phyloP scores from a whole-genome alignment of 2,329 filamentous ascomycete species.

The Cladosporium colombiae region DNA sequence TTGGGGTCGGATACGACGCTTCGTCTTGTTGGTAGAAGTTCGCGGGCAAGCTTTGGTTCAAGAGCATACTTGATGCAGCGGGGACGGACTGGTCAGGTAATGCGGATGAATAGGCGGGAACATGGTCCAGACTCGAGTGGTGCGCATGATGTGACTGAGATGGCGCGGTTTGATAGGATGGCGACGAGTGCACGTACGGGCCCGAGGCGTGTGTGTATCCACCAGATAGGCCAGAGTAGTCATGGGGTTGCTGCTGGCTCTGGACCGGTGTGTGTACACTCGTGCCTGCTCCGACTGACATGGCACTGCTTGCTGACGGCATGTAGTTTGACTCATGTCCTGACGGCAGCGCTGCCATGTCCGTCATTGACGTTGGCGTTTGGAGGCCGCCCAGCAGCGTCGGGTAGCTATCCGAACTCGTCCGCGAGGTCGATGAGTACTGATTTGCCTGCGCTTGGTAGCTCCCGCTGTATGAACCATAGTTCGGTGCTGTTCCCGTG shows the following conservation, averaged over 20 bases:
- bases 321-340: conserved; percentile 18
- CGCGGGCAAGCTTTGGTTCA: conserved; percentile 11
- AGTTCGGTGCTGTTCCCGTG: conserved; percentile 16
- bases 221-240: conserved; percentile 14
- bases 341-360: conserved; percentile 16
- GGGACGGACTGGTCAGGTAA: conserved; percentile 1
- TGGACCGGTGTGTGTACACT: conserved; percentile 17
- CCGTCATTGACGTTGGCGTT: conserved; percentile 20
- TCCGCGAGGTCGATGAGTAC: conserved; percentile 18
- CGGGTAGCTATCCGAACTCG: conserved; percentile 18
- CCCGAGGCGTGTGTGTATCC: conserved; percentile 15
- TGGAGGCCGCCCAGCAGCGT: conserved; percentile 17
- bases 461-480: conserved; percentile 20
- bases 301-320: conserved; percentile 12
- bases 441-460: conserved; percentile 8
- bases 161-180: conserved; percentile 12
- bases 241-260: conserved; percentile 16
- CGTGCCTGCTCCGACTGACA: conserved; percentile 18
- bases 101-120: neutral
- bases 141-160: conserved; percentile 18
- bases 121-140: conserved; percentile 17
- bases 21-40: conserved; percentile 21
- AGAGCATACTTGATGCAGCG: conserved; percentile 10
- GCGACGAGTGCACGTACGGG: conserved; percentile 18
- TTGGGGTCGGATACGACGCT: conserved; percentile 18